Evolutionary conservation across 495 filamentous ascomycete genomes (phyloP).

Genomic region (Polyplosphaeria fusca): DNA sequence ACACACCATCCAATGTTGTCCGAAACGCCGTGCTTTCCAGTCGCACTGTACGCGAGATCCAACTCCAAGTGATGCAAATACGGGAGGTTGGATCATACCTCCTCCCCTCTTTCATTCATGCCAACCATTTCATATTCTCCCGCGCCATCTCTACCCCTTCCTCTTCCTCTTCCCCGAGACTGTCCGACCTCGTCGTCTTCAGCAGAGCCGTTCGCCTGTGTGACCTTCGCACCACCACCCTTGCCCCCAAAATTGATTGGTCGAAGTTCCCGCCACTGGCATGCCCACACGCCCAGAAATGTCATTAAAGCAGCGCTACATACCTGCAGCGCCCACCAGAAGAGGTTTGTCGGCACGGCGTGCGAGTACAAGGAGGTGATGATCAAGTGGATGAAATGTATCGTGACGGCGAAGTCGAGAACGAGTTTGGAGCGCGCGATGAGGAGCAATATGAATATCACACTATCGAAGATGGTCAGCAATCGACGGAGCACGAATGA

Average conservation of each 20-base stretch:
- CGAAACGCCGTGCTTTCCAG: neutral
- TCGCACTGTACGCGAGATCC: neutral
- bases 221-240: constrained; percentile 35
- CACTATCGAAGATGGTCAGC: too few relatives aligned
- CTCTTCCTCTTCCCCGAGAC: constrained; percentile 50
- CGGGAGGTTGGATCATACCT: constrained; percentile 21
- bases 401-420: constrained; percentile 86
- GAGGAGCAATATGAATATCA: constrained; percentile 73
- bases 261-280: constrained; percentile 80
- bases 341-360: constrained; percentile 65
- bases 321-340: constrained; percentile 86
- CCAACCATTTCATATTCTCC: constrained; percentile 81
- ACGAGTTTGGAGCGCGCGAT: constrained; percentile 86
- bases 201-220: constrained; percentile 25
- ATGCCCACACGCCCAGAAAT: constrained; percentile 78
- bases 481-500: too few relatives aligned
- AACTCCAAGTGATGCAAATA: constrained; percentile 32
- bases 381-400: constrained; percentile 83
- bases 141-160: constrained; percentile 56
- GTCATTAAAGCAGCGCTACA: constrained; percentile 68
- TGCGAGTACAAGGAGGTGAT: constrained; percentile 71
- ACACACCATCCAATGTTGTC: neutral
- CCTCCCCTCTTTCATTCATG: constrained; percentile 49
- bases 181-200: constrained; percentile 53
- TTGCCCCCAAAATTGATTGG: constrained; percentile 83